Percentiles rank a stretch among this genome's conserved stretches.
Conservation (phyloP, 2,329 filamentous ascomycete species). For the Colletotrichum salicis region DNA sequence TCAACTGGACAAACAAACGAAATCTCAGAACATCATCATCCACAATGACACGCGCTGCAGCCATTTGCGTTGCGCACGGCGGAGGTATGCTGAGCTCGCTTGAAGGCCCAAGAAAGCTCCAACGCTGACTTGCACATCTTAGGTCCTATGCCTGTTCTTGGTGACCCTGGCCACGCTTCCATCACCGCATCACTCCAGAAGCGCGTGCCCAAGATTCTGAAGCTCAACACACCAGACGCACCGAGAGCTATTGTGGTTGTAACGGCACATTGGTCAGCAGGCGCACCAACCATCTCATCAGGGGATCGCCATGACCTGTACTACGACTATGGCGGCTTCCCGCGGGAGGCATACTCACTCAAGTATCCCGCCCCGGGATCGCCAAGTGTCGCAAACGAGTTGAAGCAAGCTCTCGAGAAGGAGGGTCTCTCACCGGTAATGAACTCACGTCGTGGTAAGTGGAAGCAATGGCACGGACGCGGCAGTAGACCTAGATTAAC, state of each 20-base stretch:
- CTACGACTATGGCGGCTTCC: constrained; percentile 71
- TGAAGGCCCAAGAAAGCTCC: not conserved
- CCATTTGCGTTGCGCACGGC: constrained; percentile 61
- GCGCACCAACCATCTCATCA: constrained; percentile 61
- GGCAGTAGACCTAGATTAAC: not conserved
- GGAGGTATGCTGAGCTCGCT: constrained; percentile 49
- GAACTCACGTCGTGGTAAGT: constrained; percentile 47
- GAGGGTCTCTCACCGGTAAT: constrained; percentile 57
- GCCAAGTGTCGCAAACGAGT: constrained; percentile 61
- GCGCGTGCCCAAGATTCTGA: constrained; percentile 65
- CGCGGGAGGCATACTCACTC: constrained; percentile 63
- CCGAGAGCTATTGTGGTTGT: constrained; percentile 65
- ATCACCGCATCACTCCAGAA: constrained; percentile 64
- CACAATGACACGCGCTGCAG: constrained; percentile 55
- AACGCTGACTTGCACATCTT: not conserved
- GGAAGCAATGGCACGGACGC: constrained; percentile 34
- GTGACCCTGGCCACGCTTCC: constrained; percentile 61
- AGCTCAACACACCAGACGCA: constrained; percentile 60
- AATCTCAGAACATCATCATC: constrained; percentile 1
- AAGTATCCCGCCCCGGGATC: constrained; percentile 67
- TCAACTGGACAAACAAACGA: not conserved
- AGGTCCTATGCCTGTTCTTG: constrained; percentile 68
- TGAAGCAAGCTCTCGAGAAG: constrained; percentile 56
- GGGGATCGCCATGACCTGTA: constrained; percentile 57
- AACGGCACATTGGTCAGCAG: constrained; percentile 68